phyloP scores from a whole-genome alignment of 2,329 filamentous ascomycete species.

The Podosphaera xanthii region DNA sequence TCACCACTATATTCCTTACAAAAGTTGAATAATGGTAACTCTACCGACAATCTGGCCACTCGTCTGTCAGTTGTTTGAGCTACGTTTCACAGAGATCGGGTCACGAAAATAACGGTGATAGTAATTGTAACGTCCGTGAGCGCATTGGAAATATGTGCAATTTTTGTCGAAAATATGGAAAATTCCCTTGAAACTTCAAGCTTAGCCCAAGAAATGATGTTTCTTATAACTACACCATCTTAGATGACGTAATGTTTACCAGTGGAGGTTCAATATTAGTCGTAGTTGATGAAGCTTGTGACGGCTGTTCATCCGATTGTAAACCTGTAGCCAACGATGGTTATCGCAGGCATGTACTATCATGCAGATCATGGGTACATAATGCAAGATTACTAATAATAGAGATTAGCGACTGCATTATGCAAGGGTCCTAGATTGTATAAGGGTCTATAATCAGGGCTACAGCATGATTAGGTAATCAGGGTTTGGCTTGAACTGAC shows the following conservation, averaged over 20 bases:
- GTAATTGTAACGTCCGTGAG: background rate
- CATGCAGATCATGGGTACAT: too few species aligned
- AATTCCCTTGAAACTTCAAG: background rate
- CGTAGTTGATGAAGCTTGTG: background rate
- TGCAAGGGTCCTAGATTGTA: too few species aligned
- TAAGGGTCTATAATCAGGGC: too few species aligned
- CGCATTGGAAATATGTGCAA: background rate
- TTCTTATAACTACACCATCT: constrained; percentile 2
- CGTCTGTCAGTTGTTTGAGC: background rate
- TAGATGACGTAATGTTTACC: constrained; percentile 3
- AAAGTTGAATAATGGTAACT: background rate
- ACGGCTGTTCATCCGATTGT: too few species aligned
- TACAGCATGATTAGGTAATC: too few species aligned
- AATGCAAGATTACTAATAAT: too few species aligned
- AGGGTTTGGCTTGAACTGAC: too few species aligned
- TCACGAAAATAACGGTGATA: background rate
- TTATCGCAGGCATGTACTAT: too few species aligned
- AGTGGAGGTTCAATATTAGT: background rate
- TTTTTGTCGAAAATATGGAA: background rate
- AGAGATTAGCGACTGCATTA: too few species aligned
- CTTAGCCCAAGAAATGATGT: background rate
- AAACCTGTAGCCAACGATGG: too few species aligned
- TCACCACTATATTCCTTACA: background rate
- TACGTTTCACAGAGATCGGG: background rate
- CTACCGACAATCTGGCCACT: background rate